Evolutionary conservation across 805 yeast genomes (phyloP).

Genomic region (Candida ovalis): DNA sequence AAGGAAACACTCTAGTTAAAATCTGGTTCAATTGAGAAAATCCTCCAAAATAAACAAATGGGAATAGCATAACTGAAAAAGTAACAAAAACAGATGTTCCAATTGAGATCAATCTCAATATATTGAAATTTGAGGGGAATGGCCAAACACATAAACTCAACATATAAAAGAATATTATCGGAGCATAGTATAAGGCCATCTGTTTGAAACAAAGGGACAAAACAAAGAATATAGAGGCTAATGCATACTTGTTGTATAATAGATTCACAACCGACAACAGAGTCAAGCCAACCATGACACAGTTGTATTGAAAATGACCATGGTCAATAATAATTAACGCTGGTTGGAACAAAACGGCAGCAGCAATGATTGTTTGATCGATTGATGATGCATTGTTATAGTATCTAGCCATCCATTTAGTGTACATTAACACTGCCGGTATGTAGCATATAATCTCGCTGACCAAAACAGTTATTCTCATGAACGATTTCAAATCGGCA

Average conservation of each 20-base stretch:
- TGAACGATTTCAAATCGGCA: conserved; percentile 65
- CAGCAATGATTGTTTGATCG: conserved; percentile 72
- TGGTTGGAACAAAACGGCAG: conserved; percentile 83
- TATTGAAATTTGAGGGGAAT: conserved; percentile 35
- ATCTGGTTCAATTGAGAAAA: conserved; percentile 53
- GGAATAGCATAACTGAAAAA: conserved; percentile 49
- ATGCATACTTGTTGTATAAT: conserved; percentile 54
- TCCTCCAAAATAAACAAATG: conserved; percentile 51
- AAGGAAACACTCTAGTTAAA: conserved; percentile 76
- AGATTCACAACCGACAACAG: conserved; percentile 64
- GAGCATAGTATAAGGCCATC: conserved; percentile 92
- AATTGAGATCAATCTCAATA: conserved; percentile 57
- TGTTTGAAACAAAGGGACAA: conserved; percentile 83
- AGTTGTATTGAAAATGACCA: conserved; percentile 95
- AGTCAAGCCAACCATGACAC: conserved; percentile 89
- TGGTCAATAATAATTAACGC: conserved; percentile 82
- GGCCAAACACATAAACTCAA: conserved; percentile 48
- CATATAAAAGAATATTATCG: conserved; percentile 78
- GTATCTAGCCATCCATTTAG: conserved; percentile 66
- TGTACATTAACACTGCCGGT: conserved; percentile 74
- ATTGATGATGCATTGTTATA: conserved; percentile 49
- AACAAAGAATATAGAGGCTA: conserved; percentile 77
- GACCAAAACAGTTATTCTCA: conserved; percentile 75
- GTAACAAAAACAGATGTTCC: conserved; percentile 61
- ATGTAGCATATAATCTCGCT: conserved; percentile 73